Base-by-base conservation (phyloP, 2,329 filamentous ascomycete species). In the Calcarisporium arbuscula region DNA sequence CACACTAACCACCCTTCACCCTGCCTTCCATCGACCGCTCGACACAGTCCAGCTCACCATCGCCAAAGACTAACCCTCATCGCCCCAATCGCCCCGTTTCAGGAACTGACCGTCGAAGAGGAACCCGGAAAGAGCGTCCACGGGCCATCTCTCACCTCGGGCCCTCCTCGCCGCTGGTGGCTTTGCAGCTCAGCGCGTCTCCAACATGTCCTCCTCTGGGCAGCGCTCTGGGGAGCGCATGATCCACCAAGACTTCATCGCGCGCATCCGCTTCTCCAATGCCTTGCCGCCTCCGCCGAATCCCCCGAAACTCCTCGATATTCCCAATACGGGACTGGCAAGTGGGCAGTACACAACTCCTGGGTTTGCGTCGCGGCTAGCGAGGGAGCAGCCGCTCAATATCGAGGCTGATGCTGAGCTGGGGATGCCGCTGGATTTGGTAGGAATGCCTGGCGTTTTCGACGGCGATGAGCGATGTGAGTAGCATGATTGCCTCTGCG, bases 371-470 rank as follows among this genome's bases (percentile, higher is more conserved):
- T 92, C 89, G 29, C 80, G 87, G 44, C 69, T 98, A 48, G 87
- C 85, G 14, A 74, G 90, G 53, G 88, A 95, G 53, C 92, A 96
- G 66, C 85, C 90, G 34, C 70, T 95, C 31, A 96, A 95, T 55
- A 92, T 98, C 42, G 92, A 98, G 62, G 88, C 88, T 19, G 92
- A 98, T 74, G 92, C 89, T 8, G 92, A 98, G 67, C 75, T 96
- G 49, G 92, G 92, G 38, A 96, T 98, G 92, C 88, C 89, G 40
- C 79, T 98, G 55, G 90, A 96, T 58, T 66, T 98, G 48, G 84
- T 96, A 38, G 92, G 92, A 52, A 86, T 96, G 66, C 90, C 90
- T 6, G 88, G 89, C 19, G 81, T 96, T 38, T 95, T 96, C 53
- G 82, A 96, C 52, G 90, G 89, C 39, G 88, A 96, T 58, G 90